Percentiles rank a stretch among this genome's conserved stretches.
phyloP scores from a whole-genome alignment of 352 stramenopile species.

The Blastocystis hominis region DNA sequence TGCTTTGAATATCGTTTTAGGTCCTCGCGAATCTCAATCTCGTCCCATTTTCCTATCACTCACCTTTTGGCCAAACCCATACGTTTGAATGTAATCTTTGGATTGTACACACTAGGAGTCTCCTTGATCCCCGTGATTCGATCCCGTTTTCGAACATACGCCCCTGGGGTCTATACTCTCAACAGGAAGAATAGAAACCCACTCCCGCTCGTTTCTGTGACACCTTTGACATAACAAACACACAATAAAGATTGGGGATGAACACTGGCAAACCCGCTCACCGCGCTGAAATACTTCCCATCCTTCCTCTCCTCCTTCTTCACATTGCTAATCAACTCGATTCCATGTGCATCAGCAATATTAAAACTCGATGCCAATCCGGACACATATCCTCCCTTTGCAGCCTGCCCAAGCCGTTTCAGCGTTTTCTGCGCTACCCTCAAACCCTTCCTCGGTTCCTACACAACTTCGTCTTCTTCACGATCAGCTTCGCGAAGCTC shows the following conservation, averaged over 20 bases:
- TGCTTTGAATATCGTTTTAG: slow-evolving; percentile 31
- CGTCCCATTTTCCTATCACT: not conserved
- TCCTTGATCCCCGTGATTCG: not conserved
- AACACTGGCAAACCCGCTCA: slow-evolving; percentile 56
- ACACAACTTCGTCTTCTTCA: slow-evolving; percentile 59
- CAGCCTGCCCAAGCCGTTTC: slow-evolving; percentile 23
- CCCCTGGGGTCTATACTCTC: not conserved
- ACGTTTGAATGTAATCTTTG: not conserved
- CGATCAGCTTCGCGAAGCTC: slow-evolving; percentile 9
- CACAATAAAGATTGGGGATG: not conserved
- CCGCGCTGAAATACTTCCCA: slow-evolving; percentile 21
- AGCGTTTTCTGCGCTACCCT: slow-evolving; percentile 26
- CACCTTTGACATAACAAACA: slow-evolving; percentile 49
- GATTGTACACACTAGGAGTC: not conserved
- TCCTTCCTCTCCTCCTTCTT: slow-evolving; percentile 39
- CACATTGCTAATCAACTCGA: slow-evolving; percentile 50
- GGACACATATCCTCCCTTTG: slow-evolving; percentile 26
- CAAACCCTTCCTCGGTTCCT: not conserved
- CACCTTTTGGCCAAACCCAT: not conserved
- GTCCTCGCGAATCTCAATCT: slow-evolving; percentile 22
- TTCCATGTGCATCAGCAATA: slow-evolving; percentile 32
- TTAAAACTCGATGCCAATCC: slow-evolving; percentile 53
- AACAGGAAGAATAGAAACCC: not conserved
- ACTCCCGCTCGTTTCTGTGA: not conserved
- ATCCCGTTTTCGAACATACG: not conserved